phyloP scores from a whole-genome alignment of 2,329 filamentous ascomycete species.

The Epichloe sp. region DNA sequence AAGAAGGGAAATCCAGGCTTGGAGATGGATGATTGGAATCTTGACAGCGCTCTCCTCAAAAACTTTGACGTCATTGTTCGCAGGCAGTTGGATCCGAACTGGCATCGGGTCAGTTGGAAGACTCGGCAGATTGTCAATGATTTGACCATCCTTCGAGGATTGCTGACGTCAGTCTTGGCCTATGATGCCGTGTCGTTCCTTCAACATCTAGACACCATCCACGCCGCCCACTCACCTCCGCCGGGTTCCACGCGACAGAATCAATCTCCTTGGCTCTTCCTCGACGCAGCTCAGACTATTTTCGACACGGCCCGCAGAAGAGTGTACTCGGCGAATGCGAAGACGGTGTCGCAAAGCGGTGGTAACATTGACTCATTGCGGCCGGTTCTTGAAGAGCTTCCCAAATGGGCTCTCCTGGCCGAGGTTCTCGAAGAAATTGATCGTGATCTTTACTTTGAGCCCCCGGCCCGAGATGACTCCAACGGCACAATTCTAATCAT shows the following conservation, averaged over 20 bases:
- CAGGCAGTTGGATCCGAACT: slow-evolving; percentile 86
- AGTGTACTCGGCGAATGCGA: slow-evolving; percentile 64
- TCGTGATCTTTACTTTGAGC: slow-evolving; percentile 74
- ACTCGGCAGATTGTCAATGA: slow-evolving; percentile 92
- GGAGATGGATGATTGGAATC: slow-evolving; percentile 93
- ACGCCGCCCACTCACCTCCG: slow-evolving; percentile 78
- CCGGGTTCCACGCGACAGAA: slow-evolving; percentile 78
- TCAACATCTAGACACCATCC: slow-evolving; percentile 85
- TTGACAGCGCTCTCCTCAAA: slow-evolving; percentile 82
- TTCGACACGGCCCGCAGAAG: slow-evolving; percentile 81
- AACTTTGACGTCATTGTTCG: slow-evolving; percentile 86
- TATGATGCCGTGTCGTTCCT: slow-evolving; percentile 87
- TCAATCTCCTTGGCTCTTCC: slow-evolving; percentile 89
- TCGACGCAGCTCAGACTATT: slow-evolving; percentile 88
- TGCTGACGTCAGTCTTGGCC: slow-evolving; percentile 70
- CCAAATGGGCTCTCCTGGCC: slow-evolving; percentile 84
- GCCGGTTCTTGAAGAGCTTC: slow-evolving; percentile 82
- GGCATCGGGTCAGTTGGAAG: slow-evolving; percentile 92
- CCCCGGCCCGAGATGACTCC: slow-evolving; percentile 62
- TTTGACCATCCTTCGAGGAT: slow-evolving; percentile 65
- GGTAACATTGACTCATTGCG: slow-evolving; percentile 48
- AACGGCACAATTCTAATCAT: slow-evolving; percentile 91
- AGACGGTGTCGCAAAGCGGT: slow-evolving; percentile 30
- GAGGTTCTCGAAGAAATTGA: slow-evolving; percentile 92
- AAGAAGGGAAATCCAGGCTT: slow-evolving; percentile 82